Conservation (phyloP, 768 basidiomycete species). For the Tulasnella calospora region DNA sequence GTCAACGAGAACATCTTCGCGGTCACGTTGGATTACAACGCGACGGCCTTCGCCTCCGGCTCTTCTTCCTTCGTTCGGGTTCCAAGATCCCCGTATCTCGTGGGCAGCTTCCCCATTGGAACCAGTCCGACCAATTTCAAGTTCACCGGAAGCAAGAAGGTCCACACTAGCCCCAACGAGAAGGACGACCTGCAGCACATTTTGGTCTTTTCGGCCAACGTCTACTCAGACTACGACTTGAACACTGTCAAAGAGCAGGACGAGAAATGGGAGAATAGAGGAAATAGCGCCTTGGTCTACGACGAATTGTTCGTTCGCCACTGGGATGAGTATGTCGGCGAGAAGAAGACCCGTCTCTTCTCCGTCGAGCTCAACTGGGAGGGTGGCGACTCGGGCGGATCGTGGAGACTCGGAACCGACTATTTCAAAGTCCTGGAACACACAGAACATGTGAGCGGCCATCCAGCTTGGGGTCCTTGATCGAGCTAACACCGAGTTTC, state of each 20-base stretch:
- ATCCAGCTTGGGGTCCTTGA: background rate
- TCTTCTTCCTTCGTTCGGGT: slow-evolving; percentile 48
- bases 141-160: slow-evolving; percentile 43
- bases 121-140: slow-evolving; percentile 53
- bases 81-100: slow-evolving; percentile 55
- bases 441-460: background rate
- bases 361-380: slow-evolving; percentile 53
- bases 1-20: slow-evolving; percentile 57
- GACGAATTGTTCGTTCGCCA: slow-evolving; percentile 67
- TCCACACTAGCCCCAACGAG: background rate
- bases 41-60: slow-evolving; percentile 37
- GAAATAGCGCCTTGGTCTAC: slow-evolving; percentile 66
- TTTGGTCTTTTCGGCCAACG: slow-evolving; percentile 85
- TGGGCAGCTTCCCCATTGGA: slow-evolving; percentile 24
- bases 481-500: background rate
- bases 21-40: slow-evolving; percentile 48
- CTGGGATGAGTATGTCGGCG: slow-evolving; percentile 71
- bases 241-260: slow-evolving; percentile 65
- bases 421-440: slow-evolving; percentile 47
- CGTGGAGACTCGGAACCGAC: slow-evolving; percentile 51
- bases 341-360: slow-evolving; percentile 69
- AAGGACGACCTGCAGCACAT: slow-evolving; percentile 29
- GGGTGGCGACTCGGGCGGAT: slow-evolving; percentile 37
- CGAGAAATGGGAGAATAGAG: slow-evolving; percentile 64
- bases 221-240: slow-evolving; percentile 42